phyloP scores from a whole-genome alignment of 2,329 filamentous ascomycete species.

The Torrubiellomyces zombiae region DNA sequence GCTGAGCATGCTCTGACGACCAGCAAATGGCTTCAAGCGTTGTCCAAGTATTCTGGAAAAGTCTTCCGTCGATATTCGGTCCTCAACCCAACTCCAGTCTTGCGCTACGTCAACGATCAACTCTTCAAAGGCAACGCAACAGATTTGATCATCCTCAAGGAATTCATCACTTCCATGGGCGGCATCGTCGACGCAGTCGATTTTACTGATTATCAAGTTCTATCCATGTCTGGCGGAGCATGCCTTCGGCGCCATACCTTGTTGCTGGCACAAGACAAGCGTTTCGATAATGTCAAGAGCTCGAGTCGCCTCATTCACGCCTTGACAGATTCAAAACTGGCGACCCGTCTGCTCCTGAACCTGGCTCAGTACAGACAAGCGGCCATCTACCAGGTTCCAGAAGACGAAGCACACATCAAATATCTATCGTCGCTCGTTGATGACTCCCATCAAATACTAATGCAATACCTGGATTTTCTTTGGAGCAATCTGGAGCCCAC shows the following conservation, averaged over 20 bases:
- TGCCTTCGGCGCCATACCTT: slow-evolving; percentile 66
- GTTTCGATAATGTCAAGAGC: slow-evolving; percentile 57
- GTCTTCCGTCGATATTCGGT: slow-evolving; percentile 75
- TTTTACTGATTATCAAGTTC: slow-evolving; percentile 75
- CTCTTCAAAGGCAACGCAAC: slow-evolving; percentile 70
- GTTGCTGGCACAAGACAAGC: slow-evolving; percentile 63
- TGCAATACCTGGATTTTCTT: slow-evolving; percentile 79
- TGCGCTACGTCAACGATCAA: slow-evolving; percentile 81
- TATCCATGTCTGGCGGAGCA: slow-evolving; percentile 77
- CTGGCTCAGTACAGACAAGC: slow-evolving; percentile 80
- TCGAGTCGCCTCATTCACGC: slow-evolving; percentile 67
- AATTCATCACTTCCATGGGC: slow-evolving; percentile 83
- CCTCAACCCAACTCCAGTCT: slow-evolving; percentile 68
- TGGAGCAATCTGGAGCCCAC: slow-evolving; percentile 59
- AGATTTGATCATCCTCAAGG: slow-evolving; percentile 79
- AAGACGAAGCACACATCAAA: slow-evolving; percentile 69
- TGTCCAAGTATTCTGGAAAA: slow-evolving; percentile 81
- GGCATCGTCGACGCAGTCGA: slow-evolving; percentile 77
- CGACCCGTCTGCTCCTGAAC: slow-evolving; percentile 70
- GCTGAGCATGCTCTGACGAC: slow-evolving; percentile 53
- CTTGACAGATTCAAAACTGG: slow-evolving; percentile 60
- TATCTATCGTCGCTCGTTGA: slow-evolving; percentile 77
- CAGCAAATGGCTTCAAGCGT: slow-evolving; percentile 78
- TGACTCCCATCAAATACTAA: slow-evolving; percentile 70
- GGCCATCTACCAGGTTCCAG: slow-evolving; percentile 61